Evolutionary conservation across 805 yeast species (phyloP).

Genomic region (Metschnikowia corniflorae): DNA sequence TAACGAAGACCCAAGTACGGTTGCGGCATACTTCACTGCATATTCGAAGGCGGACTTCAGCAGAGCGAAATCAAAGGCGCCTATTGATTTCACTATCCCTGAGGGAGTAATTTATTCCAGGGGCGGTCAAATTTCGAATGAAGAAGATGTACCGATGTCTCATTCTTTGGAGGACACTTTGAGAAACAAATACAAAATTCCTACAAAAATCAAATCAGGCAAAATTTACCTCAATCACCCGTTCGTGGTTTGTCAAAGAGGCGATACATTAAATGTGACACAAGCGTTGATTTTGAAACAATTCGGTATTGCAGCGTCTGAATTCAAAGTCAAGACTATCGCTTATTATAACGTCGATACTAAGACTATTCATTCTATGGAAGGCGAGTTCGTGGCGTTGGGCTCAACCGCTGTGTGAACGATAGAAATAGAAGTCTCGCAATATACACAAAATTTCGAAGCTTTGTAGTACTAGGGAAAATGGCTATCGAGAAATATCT

Average conservation of each 20-base stretch:
- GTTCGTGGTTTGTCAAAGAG: slow-evolving; percentile 73
- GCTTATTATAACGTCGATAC: slow-evolving; percentile 75
- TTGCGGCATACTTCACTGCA: slow-evolving; percentile 77
- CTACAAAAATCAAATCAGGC: slow-evolving; percentile 87
- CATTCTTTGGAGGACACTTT: slow-evolving; percentile 93
- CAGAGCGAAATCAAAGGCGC: slow-evolving; percentile 82
- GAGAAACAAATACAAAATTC: slow-evolving; percentile 84
- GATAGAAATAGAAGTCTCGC: no score
- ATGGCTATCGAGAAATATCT: no score
- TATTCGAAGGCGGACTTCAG: slow-evolving; percentile 80
- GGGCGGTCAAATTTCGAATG: slow-evolving; percentile 86
- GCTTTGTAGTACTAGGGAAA: no score
- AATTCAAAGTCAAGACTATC: slow-evolving; percentile 74
- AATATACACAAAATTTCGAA: no score
- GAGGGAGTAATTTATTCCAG: slow-evolving; percentile 90
- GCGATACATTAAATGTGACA: slow-evolving; percentile 79
- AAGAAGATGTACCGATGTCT: slow-evolving; percentile 95
- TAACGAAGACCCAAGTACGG: slow-evolving; percentile 83
- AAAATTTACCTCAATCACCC: slow-evolving; percentile 76
- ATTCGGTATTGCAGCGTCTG: slow-evolving; percentile 92
- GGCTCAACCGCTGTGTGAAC: no score
- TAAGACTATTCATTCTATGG: no score
- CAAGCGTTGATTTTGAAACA: slow-evolving; percentile 90
- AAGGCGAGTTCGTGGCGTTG: no score
- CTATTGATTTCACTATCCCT: slow-evolving; percentile 81